Conservation (phyloP, 2,329 filamentous ascomycete genomes). For the Leptographium flavum region DNA sequence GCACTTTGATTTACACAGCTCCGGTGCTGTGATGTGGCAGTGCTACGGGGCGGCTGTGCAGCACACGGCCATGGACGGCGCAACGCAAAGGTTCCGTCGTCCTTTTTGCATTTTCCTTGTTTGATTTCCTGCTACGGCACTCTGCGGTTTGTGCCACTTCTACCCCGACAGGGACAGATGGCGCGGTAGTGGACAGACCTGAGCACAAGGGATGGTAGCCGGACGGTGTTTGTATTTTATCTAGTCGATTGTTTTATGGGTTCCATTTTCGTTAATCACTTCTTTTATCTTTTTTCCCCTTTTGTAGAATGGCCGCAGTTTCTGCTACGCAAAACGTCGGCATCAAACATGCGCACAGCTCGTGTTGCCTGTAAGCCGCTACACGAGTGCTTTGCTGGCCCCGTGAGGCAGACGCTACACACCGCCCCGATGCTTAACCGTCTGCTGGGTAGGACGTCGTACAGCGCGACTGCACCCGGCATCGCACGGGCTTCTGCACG, state of each 20-base stretch:
- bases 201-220: neutral
- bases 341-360: too few species aligned
- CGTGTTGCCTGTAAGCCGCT: too few species aligned
- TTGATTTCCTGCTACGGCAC: neutral
- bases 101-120: neutral
- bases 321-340: too few species aligned
- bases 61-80: too few species aligned
- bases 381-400: too few species aligned
- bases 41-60: too few species aligned
- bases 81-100: neutral
- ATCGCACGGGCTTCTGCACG: too few species aligned
- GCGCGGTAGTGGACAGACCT: neutral
- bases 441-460: neutral
- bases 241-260: too few species aligned
- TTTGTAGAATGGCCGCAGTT: too few species aligned
- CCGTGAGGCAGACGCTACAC: neutral
- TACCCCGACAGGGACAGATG: neutral
- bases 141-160: neutral
- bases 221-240: neutral
- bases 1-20: constrained; percentile 24
- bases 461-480: neutral
- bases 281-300: too few species aligned
- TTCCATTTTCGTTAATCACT: neutral
- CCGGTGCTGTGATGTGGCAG: constrained; percentile 16
- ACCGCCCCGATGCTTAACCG: neutral